These are phyloP conservation scores for Myotisia sp. DNA, from an alignment of 2,329 filamentous ascomycete species.

Conservation along the genomic window DNA sequence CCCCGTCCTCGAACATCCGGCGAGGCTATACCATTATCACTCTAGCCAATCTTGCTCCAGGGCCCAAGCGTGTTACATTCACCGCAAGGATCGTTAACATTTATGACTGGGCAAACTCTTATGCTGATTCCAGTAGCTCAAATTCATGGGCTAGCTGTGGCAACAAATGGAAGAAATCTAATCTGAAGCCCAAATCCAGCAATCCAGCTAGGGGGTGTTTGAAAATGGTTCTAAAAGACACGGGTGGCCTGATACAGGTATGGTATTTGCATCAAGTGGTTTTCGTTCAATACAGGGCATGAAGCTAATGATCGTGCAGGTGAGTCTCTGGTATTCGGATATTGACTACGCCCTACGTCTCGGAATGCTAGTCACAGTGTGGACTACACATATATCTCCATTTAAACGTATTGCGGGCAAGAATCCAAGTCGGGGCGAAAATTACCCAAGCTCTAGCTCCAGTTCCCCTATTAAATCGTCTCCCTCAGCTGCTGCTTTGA, in stretches of 20 bases:
- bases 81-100: slow-evolving; percentile 18
- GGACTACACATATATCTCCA: slow-evolving; percentile 36
- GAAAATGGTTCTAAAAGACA: slow-evolving; percentile 17
- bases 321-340: slow-evolving; percentile 18
- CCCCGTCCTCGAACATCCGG: background rate
- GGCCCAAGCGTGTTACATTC: slow-evolving; percentile 13
- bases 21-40: no score
- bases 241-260: slow-evolving; percentile 15
- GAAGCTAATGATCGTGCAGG: slow-evolving; percentile 12
- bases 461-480: slow-evolving; percentile 17
- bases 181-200: no score
- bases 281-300: no score
- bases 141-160: no score
- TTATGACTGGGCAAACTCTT: slow-evolving; percentile 12
- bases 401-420: slow-evolving; percentile 4
- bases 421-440: slow-evolving; percentile 17
- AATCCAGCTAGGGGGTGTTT: slow-evolving; percentile 11
- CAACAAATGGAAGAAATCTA: no score
- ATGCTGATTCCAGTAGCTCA: no score
- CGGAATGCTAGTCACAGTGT: slow-evolving; percentile 33
- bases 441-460: slow-evolving; percentile 16
- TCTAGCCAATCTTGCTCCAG: slow-evolving; percentile 14
- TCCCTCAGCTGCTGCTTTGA: background rate
- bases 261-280: slow-evolving; percentile 1
- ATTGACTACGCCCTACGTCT: slow-evolving; percentile 15